phyloP scores from a whole-genome alignment of 495 filamentous ascomycete species.

The Beverwykella pulmonaria region DNA sequence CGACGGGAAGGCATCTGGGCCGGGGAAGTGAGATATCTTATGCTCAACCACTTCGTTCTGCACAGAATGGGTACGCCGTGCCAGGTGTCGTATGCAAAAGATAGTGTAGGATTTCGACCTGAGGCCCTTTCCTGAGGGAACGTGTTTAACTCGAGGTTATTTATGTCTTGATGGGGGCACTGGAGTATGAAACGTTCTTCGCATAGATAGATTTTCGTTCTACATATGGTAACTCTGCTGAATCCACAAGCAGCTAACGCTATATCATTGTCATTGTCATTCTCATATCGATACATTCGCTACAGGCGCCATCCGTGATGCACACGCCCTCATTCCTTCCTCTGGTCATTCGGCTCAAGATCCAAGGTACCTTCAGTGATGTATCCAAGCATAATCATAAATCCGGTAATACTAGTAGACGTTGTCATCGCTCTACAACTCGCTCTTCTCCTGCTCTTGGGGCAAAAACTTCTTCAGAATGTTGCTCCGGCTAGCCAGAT shows the following conservation, averaged over 20 bases:
- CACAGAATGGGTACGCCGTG: too few relatives aligned
- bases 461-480: slow-evolving; percentile 77
- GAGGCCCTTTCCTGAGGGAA: too few relatives aligned
- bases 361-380: background rate
- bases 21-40: slow-evolving; percentile 7
- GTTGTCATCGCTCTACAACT: slow-evolving; percentile 37
- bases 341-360: background rate
- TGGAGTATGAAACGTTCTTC: background rate
- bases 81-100: too few relatives aligned
- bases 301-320: slow-evolving; percentile 8
- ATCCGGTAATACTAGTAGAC: background rate
- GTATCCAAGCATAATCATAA: slow-evolving; percentile 9
- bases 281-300: slow-evolving; percentile 30
- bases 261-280: slow-evolving; percentile 17
- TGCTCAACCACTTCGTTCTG: too few relatives aligned
- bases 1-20: slow-evolving; percentile 42
- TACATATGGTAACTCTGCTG: too few relatives aligned
- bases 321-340: background rate
- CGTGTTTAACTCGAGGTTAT: too few relatives aligned
- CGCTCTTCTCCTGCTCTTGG: slow-evolving; percentile 37
- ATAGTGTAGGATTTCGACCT: too few relatives aligned
- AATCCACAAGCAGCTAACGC: background rate
- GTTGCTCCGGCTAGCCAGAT: slow-evolving; percentile 83
- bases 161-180: too few relatives aligned
- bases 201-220: too few relatives aligned